Percentiles rank a stretch among this genome's conserved stretches.
These are phyloP conservation scores for Annona cherimola DNA, from an alignment of 164 flowering plant genomes.

Conservation along the genomic window DNA sequence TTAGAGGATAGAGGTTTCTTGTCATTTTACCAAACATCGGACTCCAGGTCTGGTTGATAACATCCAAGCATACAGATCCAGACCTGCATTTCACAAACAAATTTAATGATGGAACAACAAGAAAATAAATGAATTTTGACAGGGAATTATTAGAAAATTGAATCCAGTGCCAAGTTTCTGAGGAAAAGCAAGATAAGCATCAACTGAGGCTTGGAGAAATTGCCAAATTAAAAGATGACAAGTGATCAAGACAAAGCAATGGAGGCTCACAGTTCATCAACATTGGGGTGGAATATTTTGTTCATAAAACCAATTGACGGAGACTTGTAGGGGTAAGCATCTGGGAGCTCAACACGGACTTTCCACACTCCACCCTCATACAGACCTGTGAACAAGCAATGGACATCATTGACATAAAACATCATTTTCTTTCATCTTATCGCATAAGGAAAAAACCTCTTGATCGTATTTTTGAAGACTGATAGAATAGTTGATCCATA, in stretches of 20 bases:
- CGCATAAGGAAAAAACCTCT: too few species aligned
- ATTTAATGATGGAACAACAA: neutral
- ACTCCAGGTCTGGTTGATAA: constrained; percentile 96
- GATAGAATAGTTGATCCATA: too few species aligned
- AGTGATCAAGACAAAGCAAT: neutral
- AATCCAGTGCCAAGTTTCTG: neutral
- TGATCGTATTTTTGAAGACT: too few species aligned
- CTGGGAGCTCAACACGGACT: constrained; percentile 88
- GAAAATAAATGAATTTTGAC: too few species aligned
- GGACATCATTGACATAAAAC: neutral
- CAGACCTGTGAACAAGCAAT: constrained; percentile 45
- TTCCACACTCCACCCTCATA: constrained; percentile 99
- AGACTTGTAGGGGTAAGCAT: constrained; percentile 93
- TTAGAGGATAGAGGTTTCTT: neutral
- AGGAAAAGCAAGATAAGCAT: neutral
- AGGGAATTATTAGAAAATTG: too few species aligned
- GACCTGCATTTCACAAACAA: constrained; percentile 51
- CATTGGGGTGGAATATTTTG: constrained; percentile 95
- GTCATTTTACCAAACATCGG: constrained; percentile 83
- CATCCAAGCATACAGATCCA: constrained; percentile 98
- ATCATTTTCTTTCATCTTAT: neutral
- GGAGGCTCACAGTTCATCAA: constrained; percentile 82
- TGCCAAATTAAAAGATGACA: neutral
- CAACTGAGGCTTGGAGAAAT: neutral
- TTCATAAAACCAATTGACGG: constrained; percentile 92